Percentiles rank a stretch among this genome's conserved stretches.
Evolutionary conservation across 495 filamentous ascomycete species (phyloP).

Genomic region (Cenococcum geophilum): DNA sequence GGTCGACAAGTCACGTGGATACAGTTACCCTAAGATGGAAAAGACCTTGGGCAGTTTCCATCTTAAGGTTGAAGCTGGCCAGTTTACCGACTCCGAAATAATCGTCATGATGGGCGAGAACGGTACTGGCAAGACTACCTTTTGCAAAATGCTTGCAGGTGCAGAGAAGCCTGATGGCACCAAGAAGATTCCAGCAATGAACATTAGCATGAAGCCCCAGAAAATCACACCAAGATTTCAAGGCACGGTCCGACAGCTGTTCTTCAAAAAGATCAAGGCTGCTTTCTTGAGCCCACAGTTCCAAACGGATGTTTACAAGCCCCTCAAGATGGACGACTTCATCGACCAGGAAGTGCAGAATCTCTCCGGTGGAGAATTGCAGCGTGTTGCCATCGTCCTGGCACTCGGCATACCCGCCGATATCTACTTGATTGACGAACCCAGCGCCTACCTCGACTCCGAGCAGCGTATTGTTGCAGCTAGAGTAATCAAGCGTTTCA

Average conservation of each 20-base stretch:
- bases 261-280: constrained; percentile 96
- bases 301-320: constrained; percentile 99
- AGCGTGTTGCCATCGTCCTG: constrained; percentile 95
- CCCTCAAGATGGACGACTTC: constrained; percentile 94
- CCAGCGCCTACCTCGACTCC: constrained; percentile 72
- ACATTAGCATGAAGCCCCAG: constrained; percentile 98
- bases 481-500: constrained; percentile 97
- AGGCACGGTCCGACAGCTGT: constrained; percentile 88
- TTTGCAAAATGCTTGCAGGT: constrained; percentile 92
- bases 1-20: constrained; percentile 74
- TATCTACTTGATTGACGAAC: constrained; percentile 44
- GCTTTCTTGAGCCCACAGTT: constrained; percentile 95
- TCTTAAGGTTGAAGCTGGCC: constrained; percentile 69
- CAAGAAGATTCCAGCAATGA: constrained; percentile 78
- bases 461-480: constrained; percentile 98
- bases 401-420: constrained; percentile 94
- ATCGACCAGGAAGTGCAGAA: constrained; percentile 99
- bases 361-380: constrained; percentile 96
- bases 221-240: constrained; percentile 98
- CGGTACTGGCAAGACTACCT: constrained; percentile 92
- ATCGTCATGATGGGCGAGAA: constrained; percentile 99
- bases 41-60: constrained; percentile 92
- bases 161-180: constrained; percentile 79
- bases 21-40: constrained; percentile 82
- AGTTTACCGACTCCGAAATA: constrained; percentile 96